Conservation (phyloP, 352 stramenopile genomes). For the Phytophthora lateralis region DNA sequence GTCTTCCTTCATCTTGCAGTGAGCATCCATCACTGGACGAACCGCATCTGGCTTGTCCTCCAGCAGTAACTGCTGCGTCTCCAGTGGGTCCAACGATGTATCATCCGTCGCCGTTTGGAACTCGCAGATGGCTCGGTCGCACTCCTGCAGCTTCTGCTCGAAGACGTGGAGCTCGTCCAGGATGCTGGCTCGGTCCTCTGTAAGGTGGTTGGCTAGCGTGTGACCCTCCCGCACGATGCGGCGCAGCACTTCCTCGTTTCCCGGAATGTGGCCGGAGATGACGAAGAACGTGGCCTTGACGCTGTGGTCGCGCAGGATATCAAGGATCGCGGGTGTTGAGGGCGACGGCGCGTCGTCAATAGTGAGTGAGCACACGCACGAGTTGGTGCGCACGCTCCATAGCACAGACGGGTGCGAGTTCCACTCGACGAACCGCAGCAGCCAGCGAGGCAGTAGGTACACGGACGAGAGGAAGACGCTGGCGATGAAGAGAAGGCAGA, state of each 20-base stretch:
- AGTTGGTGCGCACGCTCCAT: constrained; percentile 64
- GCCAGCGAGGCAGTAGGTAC: constrained; percentile 75
- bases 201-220: constrained; percentile 81
- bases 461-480: constrained; percentile 50
- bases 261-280: constrained; percentile 74
- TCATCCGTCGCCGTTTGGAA: constrained; percentile 44
- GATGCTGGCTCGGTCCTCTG: constrained; percentile 78
- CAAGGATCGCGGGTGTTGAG: constrained; percentile 69
- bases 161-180: constrained; percentile 84
- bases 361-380: constrained; percentile 70
- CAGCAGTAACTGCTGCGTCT: constrained; percentile 32
- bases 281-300: constrained; percentile 88
- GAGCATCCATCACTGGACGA: not conserved
- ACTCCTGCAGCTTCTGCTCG: constrained; percentile 82
- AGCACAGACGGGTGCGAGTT: constrained; percentile 77
- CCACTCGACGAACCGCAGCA: constrained; percentile 69
- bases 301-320: constrained; percentile 63
- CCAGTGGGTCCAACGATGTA: constrained; percentile 1
- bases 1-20: constrained; percentile 1
- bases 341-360: constrained; percentile 82
- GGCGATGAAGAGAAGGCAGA: constrained; percentile 34
- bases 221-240: constrained; percentile 86
- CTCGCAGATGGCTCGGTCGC: constrained; percentile 60
- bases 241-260: constrained; percentile 67
- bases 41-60: constrained; percentile 12